A percentile compares a stretch with the other conserved stretches of the same genome.
phyloP scores from a whole-genome alignment of 257 asterid genomes.

The Scutellaria minor region DNA sequence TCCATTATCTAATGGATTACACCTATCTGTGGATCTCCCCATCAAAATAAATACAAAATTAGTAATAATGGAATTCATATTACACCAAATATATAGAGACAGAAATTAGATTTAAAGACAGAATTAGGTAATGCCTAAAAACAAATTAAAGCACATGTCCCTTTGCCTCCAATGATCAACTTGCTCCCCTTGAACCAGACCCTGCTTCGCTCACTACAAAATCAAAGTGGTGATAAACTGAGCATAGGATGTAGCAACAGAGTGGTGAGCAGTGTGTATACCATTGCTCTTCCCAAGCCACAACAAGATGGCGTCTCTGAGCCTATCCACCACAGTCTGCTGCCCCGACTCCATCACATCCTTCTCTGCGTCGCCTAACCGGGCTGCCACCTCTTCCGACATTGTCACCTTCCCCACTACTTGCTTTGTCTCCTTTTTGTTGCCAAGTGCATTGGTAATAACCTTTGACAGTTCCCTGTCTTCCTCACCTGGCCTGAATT shows the following conservation, averaged over 20 bases:
- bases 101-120: too few species aligned
- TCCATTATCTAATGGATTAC: too few species aligned
- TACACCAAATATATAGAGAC: too few species aligned
- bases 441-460: slow-evolving; percentile 47
- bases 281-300: slow-evolving; percentile 62
- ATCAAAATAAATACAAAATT: too few species aligned
- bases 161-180: background rate
- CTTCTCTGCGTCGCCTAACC: slow-evolving; percentile 47
- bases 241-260: slow-evolving; percentile 38
- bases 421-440: slow-evolving; percentile 25
- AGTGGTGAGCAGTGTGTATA: slow-evolving; percentile 45
- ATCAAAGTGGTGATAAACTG: background rate
- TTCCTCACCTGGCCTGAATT: slow-evolving; percentile 69
- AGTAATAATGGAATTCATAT: too few species aligned
- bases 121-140: too few species aligned
- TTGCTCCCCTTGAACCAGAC: background rate
- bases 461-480: slow-evolving; percentile 69
- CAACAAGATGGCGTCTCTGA: slow-evolving; percentile 51
- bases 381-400: slow-evolving; percentile 55
- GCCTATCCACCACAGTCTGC: slow-evolving; percentile 49
- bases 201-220: slow-evolving; percentile 18
- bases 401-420: slow-evolving; percentile 52
- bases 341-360: slow-evolving; percentile 48
- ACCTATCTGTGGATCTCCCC: too few species aligned
- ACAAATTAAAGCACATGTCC: background rate